These are phyloP conservation scores for Aspergillus campestris DNA, from an alignment of 495 filamentous ascomycete genomes.

Conservation along the genomic window DNA sequence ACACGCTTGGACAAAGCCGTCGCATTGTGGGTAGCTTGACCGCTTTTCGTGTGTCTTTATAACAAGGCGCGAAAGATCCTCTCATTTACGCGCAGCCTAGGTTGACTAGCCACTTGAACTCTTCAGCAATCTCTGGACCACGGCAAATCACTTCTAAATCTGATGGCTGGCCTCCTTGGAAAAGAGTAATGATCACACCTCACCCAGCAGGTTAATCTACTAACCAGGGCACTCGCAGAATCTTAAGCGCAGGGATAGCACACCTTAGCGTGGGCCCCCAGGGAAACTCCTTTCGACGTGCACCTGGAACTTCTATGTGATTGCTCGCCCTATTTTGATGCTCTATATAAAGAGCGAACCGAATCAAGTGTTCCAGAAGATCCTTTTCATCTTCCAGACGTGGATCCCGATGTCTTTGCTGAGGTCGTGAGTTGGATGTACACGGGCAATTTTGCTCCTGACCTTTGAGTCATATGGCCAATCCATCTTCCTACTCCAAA, in stretches of 20 bases:
- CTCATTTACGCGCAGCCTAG: too few relatives aligned
- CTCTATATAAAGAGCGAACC: background rate
- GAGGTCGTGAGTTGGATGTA: background rate
- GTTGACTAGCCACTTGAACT: too few relatives aligned
- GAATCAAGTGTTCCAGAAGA: background rate
- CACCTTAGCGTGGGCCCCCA: constrained; percentile 13
- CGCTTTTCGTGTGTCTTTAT: too few relatives aligned
- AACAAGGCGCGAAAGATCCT: too few relatives aligned
- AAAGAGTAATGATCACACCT: too few relatives aligned
- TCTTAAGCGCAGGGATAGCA: constrained; percentile 7
- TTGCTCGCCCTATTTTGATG: background rate
- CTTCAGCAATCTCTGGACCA: too few relatives aligned
- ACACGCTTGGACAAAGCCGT: too few relatives aligned
- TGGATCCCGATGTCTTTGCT: background rate
- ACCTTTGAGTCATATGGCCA: background rate
- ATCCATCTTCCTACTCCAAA: background rate
- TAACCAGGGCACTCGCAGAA: too few relatives aligned
- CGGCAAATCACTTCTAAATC: too few relatives aligned
- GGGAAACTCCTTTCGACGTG: background rate
- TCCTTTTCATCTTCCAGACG: background rate
- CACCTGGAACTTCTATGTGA: background rate
- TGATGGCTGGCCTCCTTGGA: too few relatives aligned
- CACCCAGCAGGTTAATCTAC: too few relatives aligned
- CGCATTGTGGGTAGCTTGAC: too few relatives aligned
- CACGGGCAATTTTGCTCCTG: background rate